Base-by-base conservation (phyloP, 164 flowering plant genomes). In the Saururus chinensis region DNA sequence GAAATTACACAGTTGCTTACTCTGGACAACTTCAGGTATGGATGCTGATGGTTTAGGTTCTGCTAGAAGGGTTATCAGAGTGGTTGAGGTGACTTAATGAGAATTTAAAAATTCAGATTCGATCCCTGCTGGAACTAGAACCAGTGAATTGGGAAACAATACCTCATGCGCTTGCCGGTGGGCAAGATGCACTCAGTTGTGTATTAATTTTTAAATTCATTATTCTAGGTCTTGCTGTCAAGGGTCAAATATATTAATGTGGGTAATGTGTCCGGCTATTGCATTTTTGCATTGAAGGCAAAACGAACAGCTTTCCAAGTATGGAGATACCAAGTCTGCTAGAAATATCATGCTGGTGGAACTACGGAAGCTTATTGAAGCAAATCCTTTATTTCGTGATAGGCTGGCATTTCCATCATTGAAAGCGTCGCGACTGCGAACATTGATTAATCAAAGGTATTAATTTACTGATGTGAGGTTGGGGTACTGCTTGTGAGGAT, bases 401-500 rank as follows among this genome's bases (percentile, higher is more conserved):
- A 88, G 86, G 75, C 90, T 86, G 67, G 83, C 79, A 61, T 86
- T 88, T 66, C 92, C 96, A 20, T 54, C 75, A 35, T 69, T 86
- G 60, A 86, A 83, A 68, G 82, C 76, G 70, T 81, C 92, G 1
- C 79, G 96, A 62, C 35, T 88, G 60, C 49, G 88, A 71, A 86
- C 90, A 56, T 70, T 88, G 58, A 88, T 88, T 12, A 88, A 88
- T 68, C 96, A 86, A 67, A 86, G 92, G 96, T 88, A n/a, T n/a
- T n/a, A 53, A 45, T 25, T 7, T 30, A 6, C 37, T 6, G 37
- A 30, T 30, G 37, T 6, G 4, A 2, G 37, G 37, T 30, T 2
- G 2, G 37, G 6, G 6, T 30, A 30, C 6, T 30, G 2, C 37
- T 30, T 30, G n/a, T n/a, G n/a, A n/a, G 6, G 37, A 2, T 6